Base-by-base conservation (phyloP, 164 flowering plant genomes). In the Sedum album region DNA sequence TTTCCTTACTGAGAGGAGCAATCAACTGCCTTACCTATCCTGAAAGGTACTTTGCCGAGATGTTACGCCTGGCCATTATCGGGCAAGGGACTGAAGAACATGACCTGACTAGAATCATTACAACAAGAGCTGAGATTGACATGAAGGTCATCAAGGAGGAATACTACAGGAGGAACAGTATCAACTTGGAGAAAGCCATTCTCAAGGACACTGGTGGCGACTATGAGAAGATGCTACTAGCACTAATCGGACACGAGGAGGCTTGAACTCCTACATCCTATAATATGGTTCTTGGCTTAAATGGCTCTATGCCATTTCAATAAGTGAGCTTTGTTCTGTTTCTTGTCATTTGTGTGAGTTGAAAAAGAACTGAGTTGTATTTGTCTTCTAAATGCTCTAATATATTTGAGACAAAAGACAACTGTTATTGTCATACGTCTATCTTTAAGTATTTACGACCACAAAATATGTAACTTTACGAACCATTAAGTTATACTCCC, bases 111-210 rank as follows among this genome's bases (percentile, higher is more conserved):
- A 75, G 94, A 69, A 84, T 85, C 53, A 76, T 88, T 1, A 74
- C 79, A 6, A 85, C 89, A 31, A 76, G 89, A 48, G 84, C 94
- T 14, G 91, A 85, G 72, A 75, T 86, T 25, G 91, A 76, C 77
- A 71, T 88, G 89, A 77, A 83, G 73, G 72, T 67, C 28, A 84
- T 86, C 4, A 80, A 72, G 63, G 86, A 81, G 0, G 79, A 79
- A 69, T 85, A 85, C 66, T 35, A 73, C 8, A 75, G 73, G 5
- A 81, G 86, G 74, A 85, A 75, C 81, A 85, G 85, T 13, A 70
- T 77, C 64, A 78, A 85, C 18, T 79, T 88, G 46, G 89, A 82
- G 14, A 66, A 63, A 10, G 89, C 88, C 74, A 82, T 86, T 30
- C 69, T 21, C 36, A 72, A 71, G 39, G 94, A 86, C 74, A 86